Conservation (phyloP, 2,329 filamentous ascomycete species). For the Biscogniauxia marginata region DNA sequence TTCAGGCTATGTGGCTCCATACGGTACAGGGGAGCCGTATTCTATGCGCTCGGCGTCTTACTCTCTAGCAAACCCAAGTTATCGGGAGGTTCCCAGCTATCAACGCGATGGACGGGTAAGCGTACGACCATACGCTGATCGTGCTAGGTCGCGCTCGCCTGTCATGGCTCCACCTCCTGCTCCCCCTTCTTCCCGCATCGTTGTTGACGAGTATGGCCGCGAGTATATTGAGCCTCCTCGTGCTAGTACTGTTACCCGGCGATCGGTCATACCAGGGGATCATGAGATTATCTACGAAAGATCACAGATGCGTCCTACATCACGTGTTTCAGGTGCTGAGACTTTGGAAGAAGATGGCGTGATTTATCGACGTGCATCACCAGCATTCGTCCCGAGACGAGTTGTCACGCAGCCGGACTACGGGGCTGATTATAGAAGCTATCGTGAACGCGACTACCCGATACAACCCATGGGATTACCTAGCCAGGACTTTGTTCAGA, state of each 20-base stretch:
- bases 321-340: conserved; percentile 47
- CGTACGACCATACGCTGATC: conserved; percentile 48
- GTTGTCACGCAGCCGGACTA: conserved; percentile 64
- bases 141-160: conserved; percentile 49
- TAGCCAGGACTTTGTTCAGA: conserved; percentile 47
- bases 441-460: conserved; percentile 59
- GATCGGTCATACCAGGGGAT: conserved; percentile 52
- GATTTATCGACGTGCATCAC: conserved; percentile 51
- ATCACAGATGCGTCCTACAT: conserved; percentile 49
- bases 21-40: conserved; percentile 38
- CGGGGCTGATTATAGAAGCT: conserved; percentile 51
- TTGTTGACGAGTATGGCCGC: conserved; percentile 81
- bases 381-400: conserved; percentile 51
- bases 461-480: conserved; percentile 44
- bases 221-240: conserved; percentile 65
- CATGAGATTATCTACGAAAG: conserved; percentile 67
- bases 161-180: conserved; percentile 49
- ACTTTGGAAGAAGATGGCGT: conserved; percentile 49
- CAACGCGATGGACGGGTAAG: conserved; percentile 49
- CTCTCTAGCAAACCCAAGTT: conserved; percentile 40
- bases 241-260: conserved; percentile 40
- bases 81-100: conserved; percentile 41
- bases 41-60: conserved; percentile 42
- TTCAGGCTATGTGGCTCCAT: conserved; percentile 36
- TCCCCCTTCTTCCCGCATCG: conserved; percentile 62